Percentiles rank a stretch among this genome's conserved stretches.
phyloP scores from a whole-genome alignment of 116 monocot species.

The Iris pallida region DNA sequence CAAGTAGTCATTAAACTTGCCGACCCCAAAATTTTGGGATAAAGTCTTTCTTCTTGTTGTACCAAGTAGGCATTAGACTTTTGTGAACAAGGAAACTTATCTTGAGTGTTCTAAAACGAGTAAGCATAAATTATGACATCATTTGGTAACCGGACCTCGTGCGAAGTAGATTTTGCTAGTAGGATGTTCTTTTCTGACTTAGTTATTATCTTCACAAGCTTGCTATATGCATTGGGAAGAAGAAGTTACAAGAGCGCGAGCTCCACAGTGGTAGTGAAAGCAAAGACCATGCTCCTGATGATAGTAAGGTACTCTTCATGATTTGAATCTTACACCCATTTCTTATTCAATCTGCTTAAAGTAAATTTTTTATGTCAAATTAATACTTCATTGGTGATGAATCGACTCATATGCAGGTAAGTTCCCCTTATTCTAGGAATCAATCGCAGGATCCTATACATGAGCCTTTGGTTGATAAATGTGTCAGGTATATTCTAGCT shows the following conservation, averaged over 20 bases:
- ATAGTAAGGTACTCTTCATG: slow-evolving; percentile 34
- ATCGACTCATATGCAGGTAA: slow-evolving; percentile 15
- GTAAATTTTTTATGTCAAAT: neutral
- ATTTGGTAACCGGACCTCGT: too few species aligned
- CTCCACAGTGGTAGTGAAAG: slow-evolving; percentile 12
- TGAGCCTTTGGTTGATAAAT: slow-evolving; percentile 18
- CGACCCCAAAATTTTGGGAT: too few species aligned
- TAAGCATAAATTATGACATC: too few species aligned
- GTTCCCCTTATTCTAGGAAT: slow-evolving; percentile 12
- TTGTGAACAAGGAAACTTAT: too few species aligned
- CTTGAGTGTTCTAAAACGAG: too few species aligned
- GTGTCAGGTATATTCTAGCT: slow-evolving; percentile 17
- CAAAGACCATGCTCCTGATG: slow-evolving; percentile 21
- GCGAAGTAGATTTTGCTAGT: too few species aligned
- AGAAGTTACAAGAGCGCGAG: slow-evolving; percentile 33
- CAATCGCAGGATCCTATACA: slow-evolving; percentile 10
- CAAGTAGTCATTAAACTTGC: too few species aligned
- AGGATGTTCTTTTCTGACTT: slow-evolving; percentile 1
- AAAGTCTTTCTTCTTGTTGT: too few species aligned
- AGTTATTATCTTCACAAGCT: slow-evolving; percentile 46
- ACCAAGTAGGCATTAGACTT: too few species aligned
- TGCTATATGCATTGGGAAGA: slow-evolving; percentile 79
- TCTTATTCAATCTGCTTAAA: neutral
- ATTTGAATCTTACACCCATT: neutral
- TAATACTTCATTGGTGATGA: slow-evolving; percentile 1